A percentile compares a stretch with the other conserved stretches of the same genome.
Conservation (phyloP, 2,329 filamentous ascomycete species). For the Aspergillus quadrilineatus region DNA sequence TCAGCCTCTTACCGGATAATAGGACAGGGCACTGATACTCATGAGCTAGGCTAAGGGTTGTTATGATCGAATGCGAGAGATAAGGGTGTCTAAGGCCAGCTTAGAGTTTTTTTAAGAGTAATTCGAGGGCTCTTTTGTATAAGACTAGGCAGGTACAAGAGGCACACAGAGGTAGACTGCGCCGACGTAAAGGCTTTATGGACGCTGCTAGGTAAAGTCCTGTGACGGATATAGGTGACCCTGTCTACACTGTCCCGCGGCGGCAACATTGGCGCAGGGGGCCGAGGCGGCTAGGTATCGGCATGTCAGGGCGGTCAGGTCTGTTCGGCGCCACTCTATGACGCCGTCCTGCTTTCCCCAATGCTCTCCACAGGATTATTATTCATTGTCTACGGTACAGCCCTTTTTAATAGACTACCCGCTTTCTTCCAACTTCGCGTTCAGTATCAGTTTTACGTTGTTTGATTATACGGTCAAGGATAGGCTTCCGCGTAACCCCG, state of each 20-base stretch:
- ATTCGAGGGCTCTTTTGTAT: too few relatives aligned
- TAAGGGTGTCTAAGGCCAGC: too few relatives aligned
- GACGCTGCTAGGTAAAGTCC: too few relatives aligned
- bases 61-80: too few relatives aligned
- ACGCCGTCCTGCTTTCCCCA: slow-evolving; percentile 9
- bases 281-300: slow-evolving; percentile 28
- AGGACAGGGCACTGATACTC: too few relatives aligned
- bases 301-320: slow-evolving; percentile 30
- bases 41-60: too few relatives aligned
- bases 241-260: neutral
- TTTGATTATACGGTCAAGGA: neutral
- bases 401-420: neutral
- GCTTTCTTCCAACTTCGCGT: neutral
- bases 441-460: neutral
- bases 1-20: too few relatives aligned
- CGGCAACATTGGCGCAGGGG: slow-evolving; percentile 8
- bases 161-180: too few relatives aligned
- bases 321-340: slow-evolving; percentile 13
- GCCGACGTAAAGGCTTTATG: too few relatives aligned
- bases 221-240: too few relatives aligned
- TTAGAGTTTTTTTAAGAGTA: too few relatives aligned
- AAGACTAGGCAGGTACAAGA: too few relatives aligned
- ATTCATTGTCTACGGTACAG: neutral
- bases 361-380: slow-evolving; percentile 7
- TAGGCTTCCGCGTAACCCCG: neutral